phyloP scores from a whole-genome alignment of 495 filamentous ascomycete species.

The Hypomontagnella monticulosa region DNA sequence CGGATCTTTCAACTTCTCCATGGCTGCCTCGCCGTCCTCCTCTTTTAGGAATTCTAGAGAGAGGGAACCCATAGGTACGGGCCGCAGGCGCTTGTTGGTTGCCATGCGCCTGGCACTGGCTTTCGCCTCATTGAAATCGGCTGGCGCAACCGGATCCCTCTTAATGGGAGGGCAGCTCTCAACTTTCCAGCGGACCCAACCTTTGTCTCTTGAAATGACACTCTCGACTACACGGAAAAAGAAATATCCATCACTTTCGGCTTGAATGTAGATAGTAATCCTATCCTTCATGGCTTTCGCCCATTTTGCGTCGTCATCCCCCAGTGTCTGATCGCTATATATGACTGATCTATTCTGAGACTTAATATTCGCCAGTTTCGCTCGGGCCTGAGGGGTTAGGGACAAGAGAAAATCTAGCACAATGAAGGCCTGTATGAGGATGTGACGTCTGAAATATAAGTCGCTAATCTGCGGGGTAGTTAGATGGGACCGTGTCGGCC shows the following conservation, averaged over 20 bases:
- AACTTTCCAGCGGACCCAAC: constrained; percentile 98
- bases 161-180: constrained; percentile 91
- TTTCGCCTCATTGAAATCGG: constrained; percentile 73
- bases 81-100: constrained; percentile 70
- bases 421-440: constrained; percentile 93
- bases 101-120: constrained; percentile 69
- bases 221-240: constrained; percentile 97
- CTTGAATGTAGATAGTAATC: constrained; percentile 81
- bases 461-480: constrained; percentile 76
- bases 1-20: constrained; percentile 60
- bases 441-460: constrained; percentile 89
- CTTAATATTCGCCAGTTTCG: constrained; percentile 73
- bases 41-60: constrained; percentile 81
- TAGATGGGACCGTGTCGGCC: background rate
- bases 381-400: constrained; percentile 82
- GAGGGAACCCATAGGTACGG: constrained; percentile 74
- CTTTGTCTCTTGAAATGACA: constrained; percentile 92
- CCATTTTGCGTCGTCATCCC: constrained; percentile 89
- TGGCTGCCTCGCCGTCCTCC: constrained; percentile 54
- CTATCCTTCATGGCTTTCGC: constrained; percentile 72
- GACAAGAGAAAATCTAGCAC: constrained; percentile 92
- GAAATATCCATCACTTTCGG: constrained; percentile 83
- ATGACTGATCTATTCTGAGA: constrained; percentile 83
- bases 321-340: constrained; percentile 76
- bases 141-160: constrained; percentile 70